These are phyloP conservation scores for Penicillium ucsense DNA, from an alignment of 495 filamentous ascomycete genomes.

Conservation along the genomic window DNA sequence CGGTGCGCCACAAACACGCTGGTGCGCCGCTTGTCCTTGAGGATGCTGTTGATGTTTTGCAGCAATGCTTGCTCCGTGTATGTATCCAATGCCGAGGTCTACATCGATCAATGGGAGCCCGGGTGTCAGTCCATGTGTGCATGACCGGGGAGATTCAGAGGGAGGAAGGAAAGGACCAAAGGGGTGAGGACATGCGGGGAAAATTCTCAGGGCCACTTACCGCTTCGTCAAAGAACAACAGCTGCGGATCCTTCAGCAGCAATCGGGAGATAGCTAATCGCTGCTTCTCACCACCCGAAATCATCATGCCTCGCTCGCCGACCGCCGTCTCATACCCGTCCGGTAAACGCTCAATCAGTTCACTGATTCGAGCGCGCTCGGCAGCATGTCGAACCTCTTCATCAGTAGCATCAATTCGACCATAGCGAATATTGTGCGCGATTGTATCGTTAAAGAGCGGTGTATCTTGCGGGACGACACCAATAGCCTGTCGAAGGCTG, in stretches of 20 bases:
- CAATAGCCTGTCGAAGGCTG: constrained; percentile 75
- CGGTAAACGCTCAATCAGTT: constrained; percentile 66
- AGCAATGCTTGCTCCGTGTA: constrained; percentile 90
- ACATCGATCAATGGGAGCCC: background rate
- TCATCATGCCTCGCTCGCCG: constrained; percentile 96
- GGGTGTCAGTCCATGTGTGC: background rate
- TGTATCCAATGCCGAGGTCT: constrained; percentile 89
- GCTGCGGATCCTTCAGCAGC: constrained; percentile 81
- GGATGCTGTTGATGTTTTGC: constrained; percentile 86
- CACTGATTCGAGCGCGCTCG: constrained; percentile 71
- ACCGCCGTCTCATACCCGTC: constrained; percentile 88
- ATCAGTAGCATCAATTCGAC: constrained; percentile 66
- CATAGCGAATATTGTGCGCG: constrained; percentile 91
- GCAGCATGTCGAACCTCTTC: constrained; percentile 70
- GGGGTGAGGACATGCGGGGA: too few relatives aligned
- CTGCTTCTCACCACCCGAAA: constrained; percentile 94
- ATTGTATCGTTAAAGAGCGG: constrained; percentile 95
- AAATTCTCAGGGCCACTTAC: constrained; percentile 28
- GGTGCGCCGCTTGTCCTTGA: constrained; percentile 79
- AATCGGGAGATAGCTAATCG: constrained; percentile 78
- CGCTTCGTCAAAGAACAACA: constrained; percentile 96
- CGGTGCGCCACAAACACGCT: constrained; percentile 93
- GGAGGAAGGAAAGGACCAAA: too few relatives aligned
- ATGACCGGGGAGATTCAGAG: too few relatives aligned
- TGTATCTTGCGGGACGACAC: constrained; percentile 95